A percentile compares a stretch with the other conserved stretches of the same genome.
phyloP scores from a whole-genome alignment of 305 asterid genomes.

The Solanum aculeatissimum region DNA sequence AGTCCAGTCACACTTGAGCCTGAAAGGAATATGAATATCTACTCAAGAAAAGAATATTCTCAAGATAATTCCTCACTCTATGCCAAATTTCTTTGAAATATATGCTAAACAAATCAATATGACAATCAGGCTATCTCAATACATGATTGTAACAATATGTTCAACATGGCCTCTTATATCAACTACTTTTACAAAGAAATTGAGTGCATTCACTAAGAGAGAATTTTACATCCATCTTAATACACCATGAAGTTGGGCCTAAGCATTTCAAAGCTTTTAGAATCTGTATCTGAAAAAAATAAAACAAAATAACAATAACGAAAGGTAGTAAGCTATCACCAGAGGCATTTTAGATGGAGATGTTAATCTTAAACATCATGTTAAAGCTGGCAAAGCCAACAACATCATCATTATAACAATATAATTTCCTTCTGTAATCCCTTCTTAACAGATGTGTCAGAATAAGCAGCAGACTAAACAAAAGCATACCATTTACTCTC shows the following conservation, averaged over 20 bases:
- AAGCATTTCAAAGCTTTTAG: neutral
- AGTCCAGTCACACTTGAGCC: neutral
- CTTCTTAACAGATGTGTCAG: neutral
- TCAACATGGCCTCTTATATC: neutral
- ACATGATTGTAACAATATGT: neutral
- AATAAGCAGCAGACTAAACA: neutral
- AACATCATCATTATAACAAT: neutral
- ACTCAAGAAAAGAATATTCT: neutral
- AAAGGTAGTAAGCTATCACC: neutral
- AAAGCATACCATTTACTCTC: constrained; percentile 72
- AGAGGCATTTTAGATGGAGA: neutral
- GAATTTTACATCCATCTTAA: neutral
- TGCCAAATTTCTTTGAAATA: neutral
- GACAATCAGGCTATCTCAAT: neutral
- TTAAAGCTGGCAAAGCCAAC: neutral
- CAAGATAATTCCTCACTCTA: neutral
- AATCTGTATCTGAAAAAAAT: neutral
- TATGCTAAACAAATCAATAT: neutral
- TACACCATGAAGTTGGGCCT: neutral
- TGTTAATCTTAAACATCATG: neutral
- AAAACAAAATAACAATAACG: neutral
- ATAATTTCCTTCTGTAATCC: neutral
- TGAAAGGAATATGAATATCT: neutral
- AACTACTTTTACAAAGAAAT: neutral
- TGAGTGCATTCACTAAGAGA: neutral